Base-by-base conservation (phyloP, 139 green algal species). In the Coelastrella sp. region DNA sequence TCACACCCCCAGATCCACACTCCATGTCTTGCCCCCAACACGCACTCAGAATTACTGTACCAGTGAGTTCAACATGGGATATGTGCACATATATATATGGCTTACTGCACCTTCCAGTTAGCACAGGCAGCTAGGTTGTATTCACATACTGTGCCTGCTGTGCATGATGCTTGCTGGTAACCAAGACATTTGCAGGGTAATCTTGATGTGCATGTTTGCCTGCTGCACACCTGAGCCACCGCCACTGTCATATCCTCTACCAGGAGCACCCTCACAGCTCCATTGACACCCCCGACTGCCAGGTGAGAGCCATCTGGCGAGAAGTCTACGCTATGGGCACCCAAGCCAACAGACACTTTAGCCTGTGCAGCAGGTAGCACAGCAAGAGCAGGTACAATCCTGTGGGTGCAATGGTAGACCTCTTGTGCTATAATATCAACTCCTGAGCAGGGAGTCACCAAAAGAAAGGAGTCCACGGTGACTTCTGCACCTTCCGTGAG, bases 301-400 rank as follows among this genome's bases (percentile, higher is more conserved):
- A 94, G 73, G 78, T 94, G 90, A 11, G 87, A 79, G 7, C 88
- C 90, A 63, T 94, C 89, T 13, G 89, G 88, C 35, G 85, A 90
- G 81, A 92, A 94, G 37, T 80, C 87, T 32, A 93, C 74, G 5
- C 80, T 64, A 5, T 84, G 74, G 3, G 86, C 81, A 8, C 86
- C 25, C 23, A 89, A 37, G 41, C 85, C 86, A 27, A 92, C 83
- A 75, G 90, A 89, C 19, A 93, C 88, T 35, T 90, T 88, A 34
- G 88, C 88, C 87, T 90, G 81, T 5, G 41, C 23, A 86, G 21
- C 71, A 87, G 50, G 13, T 35, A 79, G 19, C 50, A 45, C 27
- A 68, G 13, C 1, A 34, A 53, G 48, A 38, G 50, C 2, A 40
- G 13, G 62, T 38, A 11, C 40, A n/a, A n/a, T n/a, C n/a, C n/a